Conservation (phyloP, 208 protist species). For the Phytomonas serpens region DNA sequence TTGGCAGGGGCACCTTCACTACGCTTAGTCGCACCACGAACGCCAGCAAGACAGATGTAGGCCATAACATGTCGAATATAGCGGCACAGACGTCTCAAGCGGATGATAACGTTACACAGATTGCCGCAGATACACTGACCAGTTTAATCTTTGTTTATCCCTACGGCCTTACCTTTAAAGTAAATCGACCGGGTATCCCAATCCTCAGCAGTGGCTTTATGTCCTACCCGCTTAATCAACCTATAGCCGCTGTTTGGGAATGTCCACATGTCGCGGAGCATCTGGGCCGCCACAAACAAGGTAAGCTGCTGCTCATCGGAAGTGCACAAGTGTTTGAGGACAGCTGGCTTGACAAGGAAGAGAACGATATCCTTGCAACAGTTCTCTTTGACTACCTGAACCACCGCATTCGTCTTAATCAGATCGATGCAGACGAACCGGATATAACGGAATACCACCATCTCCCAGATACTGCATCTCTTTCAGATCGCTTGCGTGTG, state of each 20-base stretch:
- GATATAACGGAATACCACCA: constrained; percentile 94
- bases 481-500: constrained; percentile 89
- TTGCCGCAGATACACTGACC: neutral
- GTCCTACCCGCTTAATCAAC: constrained; percentile 93
- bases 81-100: constrained; percentile 5
- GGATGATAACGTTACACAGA: neutral
- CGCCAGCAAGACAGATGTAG: constrained; percentile 21
- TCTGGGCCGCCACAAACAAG: constrained; percentile 67
- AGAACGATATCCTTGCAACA: constrained; percentile 85
- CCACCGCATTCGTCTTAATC: constrained; percentile 84
- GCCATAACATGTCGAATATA: constrained; percentile 24
- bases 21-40: constrained; percentile 62
- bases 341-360: constrained; percentile 91
- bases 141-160: constrained; percentile 92
- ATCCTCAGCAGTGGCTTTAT: constrained; percentile 93
- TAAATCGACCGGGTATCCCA: constrained; percentile 90
- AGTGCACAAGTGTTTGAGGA: constrained; percentile 90
- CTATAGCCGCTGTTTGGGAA: constrained; percentile 83
- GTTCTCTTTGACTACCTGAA: constrained; percentile 87
- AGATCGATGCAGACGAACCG: constrained; percentile 92
- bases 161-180: constrained; percentile 92
- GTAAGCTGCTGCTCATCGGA: constrained; percentile 88
- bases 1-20: constrained; percentile 15
- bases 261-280: constrained; percentile 57
- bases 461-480: constrained; percentile 91